Evolutionary conservation across 2,329 filamentous ascomycete species (phyloP), one percentile per base, ranked within the genome.

Genomic region (Monilinia fructigena): DNA sequence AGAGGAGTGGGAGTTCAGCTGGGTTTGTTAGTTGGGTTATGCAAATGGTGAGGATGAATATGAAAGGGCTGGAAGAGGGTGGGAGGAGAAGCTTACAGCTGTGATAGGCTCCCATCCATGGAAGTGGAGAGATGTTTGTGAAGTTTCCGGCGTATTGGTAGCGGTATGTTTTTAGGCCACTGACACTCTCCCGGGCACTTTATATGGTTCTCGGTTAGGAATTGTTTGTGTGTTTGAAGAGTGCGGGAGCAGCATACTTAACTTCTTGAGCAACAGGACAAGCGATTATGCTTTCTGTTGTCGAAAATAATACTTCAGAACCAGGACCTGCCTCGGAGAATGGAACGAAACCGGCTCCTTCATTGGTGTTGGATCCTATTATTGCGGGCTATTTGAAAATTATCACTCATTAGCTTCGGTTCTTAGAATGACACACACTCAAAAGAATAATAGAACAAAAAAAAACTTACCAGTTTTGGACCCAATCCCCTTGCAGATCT

Each of bases 111-210:
- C 75, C 75, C 63, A 74, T 35, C 71, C 70, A 73, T 1, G 68
- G 47, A 2, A 66, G 10, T 53, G 77, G 70, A 8, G 69, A 72
- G 58, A 76, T 71, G 56, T 77, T 77, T 14, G 72, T 69, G 60
- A 77, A 78, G 54, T 74, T 71, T 8, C 75, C 76, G 18, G 74
- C 68, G 67, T 76, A 78, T 50, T 72, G 71, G 65, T 77, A 78
- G 38, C 76, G 72, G 63, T 63, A 73, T 11, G 69, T 73, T 50
- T 67, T 66, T 20, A 68, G 55, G 23, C 66, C 61, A n/a, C n/a
- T n/a, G n/a, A n/a, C n/a, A n/a, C 59, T 65, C 8, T 61, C 66
- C 23, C 69, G 68, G 4, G 58, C 12, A 26, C 58, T 61, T 16
- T n/a, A n/a, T 28, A 4, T 47, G 7, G 26, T 4, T n/a, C 1